Evolutionary conservation across 768 basidiomycete genomes (phyloP), one percentile per base, ranked within the genome.

Genomic region (Lactifluus piperatus): DNA sequence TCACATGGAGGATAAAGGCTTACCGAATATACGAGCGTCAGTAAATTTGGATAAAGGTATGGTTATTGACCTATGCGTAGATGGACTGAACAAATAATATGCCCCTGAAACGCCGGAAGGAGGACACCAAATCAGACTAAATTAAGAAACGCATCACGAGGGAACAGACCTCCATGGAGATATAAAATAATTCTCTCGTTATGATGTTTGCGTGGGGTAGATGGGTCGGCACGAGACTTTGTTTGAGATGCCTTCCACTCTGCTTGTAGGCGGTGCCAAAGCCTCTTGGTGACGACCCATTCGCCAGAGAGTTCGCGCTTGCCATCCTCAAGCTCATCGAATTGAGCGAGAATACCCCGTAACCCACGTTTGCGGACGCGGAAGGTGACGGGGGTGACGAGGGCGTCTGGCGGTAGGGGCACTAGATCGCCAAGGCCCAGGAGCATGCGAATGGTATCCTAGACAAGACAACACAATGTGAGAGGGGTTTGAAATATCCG

Each of bases 311-410:
- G 77, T 67, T 94, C 89, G 4, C 95, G 81, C 9, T 67, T 70
- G 34, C 93, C 94, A 10, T 78, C 78, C 71, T 99, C 95, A 18
- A 76, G 68, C 5, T 76, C 79, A 68, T 98, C 95, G 55, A 81
- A 81, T 7, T 84, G 76, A 5, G 80, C 76, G 16, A 99, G 80
- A 54, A 98, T 85, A 14, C 95, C 95, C 32, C 84, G 81, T 29
- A 97, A 76, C 8, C 78, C 73, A 6, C 88, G 84, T 62, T 74
- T 79, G 52, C 79, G 82, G 44, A 97, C 94, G 39, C 75, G 78
- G 69, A 97, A 99, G 0, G 91, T 91, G 46, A 99, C 89, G 13
- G 95, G 94, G 2, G 97, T 97, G 34, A 97, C 88, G 51, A 97
- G 77, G 6, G 94, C 94, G 71, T 97, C 94, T 0, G 89, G 88